A percentile compares a stretch with the other conserved stretches of the same genome.
phyloP scores from a whole-genome alignment of 1,284 basidiomycete genomes.

The Rugiboletus extremiorientalis region DNA sequence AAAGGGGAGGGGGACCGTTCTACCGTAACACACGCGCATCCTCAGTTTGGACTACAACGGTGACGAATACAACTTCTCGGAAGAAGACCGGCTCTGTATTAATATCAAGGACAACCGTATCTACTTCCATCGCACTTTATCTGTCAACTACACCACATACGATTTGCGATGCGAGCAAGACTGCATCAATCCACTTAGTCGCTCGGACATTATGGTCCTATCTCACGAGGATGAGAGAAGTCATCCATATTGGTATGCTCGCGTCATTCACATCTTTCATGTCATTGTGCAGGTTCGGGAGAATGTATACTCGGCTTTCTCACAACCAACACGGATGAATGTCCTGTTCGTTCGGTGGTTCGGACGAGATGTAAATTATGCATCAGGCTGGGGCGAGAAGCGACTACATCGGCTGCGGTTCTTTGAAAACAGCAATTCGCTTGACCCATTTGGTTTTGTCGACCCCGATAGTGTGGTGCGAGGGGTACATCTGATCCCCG shows the following conservation, averaged over 20 bases:
- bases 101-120: not conserved
- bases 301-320: not conserved
- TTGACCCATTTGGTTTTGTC: not conserved
- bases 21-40: no score
- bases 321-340: no score
- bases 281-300: conserved; percentile 16
- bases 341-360: not conserved
- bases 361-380: not conserved
- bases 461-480: not conserved
- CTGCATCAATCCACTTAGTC: no score
- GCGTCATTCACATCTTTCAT: no score
- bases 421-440: not conserved
- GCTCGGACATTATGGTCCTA: no score
- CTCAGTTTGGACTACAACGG: conserved; percentile 26
- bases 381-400: not conserved
- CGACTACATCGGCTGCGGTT: not conserved
- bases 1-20: no score
- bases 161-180: conserved; percentile 27
- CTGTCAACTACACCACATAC: conserved; percentile 32
- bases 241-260: no score
- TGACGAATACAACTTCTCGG: conserved; percentile 31
- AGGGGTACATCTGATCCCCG: not conserved
- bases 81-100: conserved; percentile 21
- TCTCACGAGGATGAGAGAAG: no score
- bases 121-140: conserved; percentile 15